Evolutionary conservation across 768 basidiomycete genomes (phyloP), one percentile per base, ranked within the genome.

Genomic region (Mrakia blollopis): DNA sequence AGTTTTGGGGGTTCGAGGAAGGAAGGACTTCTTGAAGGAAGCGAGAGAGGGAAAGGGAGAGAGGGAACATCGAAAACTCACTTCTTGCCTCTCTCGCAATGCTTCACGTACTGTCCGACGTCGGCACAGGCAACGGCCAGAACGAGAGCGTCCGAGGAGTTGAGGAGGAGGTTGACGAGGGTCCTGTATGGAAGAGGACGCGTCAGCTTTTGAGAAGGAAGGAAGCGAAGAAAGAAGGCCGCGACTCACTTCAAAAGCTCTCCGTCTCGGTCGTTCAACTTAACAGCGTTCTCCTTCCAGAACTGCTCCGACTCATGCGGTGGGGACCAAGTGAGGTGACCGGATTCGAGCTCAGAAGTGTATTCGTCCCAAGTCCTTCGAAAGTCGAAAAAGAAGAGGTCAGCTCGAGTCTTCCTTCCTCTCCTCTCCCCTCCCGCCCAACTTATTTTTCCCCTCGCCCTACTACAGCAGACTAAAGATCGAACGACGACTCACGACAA

Each of bases 221-320:
- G 21, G 35, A 68, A 2, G 37, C 18, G 35, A 35, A 25, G 39
- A 14, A 50, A 50, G 7, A 23, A 32, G 28, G 44, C 11, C 30
- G 44, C n/a, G 50, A 79, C 85, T 68, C 78, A 94, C 96, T 91
- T 94, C 77, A 98, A 87, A 77, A 92, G 91, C 80, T 91, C 89
- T 79, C 90, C 87, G 81, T 93, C 91, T 73, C 88, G 89, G 78
- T 98, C 94, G 79, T 94, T 92, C 61, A 98, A 84, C 82, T 89
- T 93, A 10, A 86, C 85, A 7, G 92, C 94, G 81, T 98, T 98
- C 85, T 95, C 94, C 81, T 91, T 92, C 97, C 97, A 99, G 85
- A 99, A 99, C 50, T 93, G 89, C 78, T 98, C 96, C 2, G 92
- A 95, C 82, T 94, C 92, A 81, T 99, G 97, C 14, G 93, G 92